Percentiles rank a stretch among this genome's conserved stretches.
phyloP scores from a whole-genome alignment of 2,329 filamentous ascomycete species.

The Pezicula carpinea region DNA sequence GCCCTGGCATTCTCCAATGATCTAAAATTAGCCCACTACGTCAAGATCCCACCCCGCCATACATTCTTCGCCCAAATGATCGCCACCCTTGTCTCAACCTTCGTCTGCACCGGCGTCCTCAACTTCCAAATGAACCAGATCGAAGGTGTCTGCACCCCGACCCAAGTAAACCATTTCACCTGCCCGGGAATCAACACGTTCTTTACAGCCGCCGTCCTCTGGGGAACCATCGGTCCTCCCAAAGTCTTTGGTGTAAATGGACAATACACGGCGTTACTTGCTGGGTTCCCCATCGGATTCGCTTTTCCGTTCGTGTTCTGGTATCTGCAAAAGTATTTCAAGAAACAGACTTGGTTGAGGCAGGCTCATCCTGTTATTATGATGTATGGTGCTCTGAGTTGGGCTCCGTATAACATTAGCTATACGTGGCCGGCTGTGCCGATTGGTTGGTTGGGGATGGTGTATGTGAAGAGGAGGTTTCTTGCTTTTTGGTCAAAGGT shows the following conservation, averaged over 20 bases:
- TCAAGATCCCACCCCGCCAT: conserved; percentile 43
- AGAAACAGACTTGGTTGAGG: conserved; percentile 31
- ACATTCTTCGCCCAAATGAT: conserved; percentile 43
- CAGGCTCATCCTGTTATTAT: conserved; percentile 46
- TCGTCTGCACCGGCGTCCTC: conserved; percentile 36
- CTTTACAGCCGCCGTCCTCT: conserved; percentile 51
- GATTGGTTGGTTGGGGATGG: conserved; percentile 43
- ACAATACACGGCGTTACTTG: conserved; percentile 42
- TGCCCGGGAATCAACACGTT: conserved; percentile 50
- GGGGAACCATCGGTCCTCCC: conserved; percentile 47
- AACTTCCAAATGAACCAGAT: conserved; percentile 36
- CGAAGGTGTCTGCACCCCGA: conserved; percentile 34
- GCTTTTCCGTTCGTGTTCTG: conserved; percentile 40
- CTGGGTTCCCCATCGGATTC: conserved; percentile 47
- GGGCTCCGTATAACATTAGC: conserved; percentile 46
- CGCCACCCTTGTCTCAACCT: conserved; percentile 41
- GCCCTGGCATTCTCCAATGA: conserved; percentile 40
- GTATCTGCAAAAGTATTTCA: conserved; percentile 37
- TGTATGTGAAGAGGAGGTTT: conserved; percentile 40
- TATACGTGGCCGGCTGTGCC: conserved; percentile 44
- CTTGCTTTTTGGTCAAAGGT: conserved; percentile 47
- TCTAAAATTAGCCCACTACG: conserved; percentile 47
- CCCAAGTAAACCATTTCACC: conserved; percentile 40
- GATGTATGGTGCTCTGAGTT: conserved; percentile 41
- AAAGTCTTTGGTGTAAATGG: conserved; percentile 45